phyloP scores from a whole-genome alignment of 352 stramenopile genomes.

The Ochromonadaceae sp. region DNA sequence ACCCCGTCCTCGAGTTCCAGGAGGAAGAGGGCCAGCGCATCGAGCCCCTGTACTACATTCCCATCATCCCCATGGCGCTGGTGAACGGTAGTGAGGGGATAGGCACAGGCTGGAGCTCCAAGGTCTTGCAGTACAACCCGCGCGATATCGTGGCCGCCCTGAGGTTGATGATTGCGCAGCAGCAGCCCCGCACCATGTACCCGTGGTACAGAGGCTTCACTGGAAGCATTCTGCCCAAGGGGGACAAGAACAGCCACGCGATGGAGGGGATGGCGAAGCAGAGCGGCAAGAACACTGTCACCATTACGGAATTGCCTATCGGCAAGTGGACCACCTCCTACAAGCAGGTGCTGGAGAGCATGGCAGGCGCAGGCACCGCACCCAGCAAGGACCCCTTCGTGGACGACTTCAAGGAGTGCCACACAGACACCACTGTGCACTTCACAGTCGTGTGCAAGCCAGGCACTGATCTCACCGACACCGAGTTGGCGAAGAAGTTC shows the following conservation, averaged over 20 bases:
- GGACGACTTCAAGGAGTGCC: slow-evolving; percentile 83
- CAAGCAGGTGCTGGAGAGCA: slow-evolving; percentile 77
- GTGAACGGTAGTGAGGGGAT: slow-evolving; percentile 79
- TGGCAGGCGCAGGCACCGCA: too few species aligned
- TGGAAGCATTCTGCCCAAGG: slow-evolving; percentile 37
- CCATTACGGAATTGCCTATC: slow-evolving; percentile 87
- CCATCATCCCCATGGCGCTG: slow-evolving; percentile 74
- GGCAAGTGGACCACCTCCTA: slow-evolving; percentile 89
- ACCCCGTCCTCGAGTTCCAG: slow-evolving; percentile 67
- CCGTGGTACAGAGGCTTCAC: slow-evolving; percentile 81
- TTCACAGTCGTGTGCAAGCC: slow-evolving; percentile 53
- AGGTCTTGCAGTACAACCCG: slow-evolving; percentile 76
- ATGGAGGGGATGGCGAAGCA: slow-evolving; percentile 14
- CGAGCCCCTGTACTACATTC: slow-evolving; percentile 74
- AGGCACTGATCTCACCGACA: slow-evolving; percentile 52
- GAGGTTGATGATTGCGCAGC: slow-evolving; percentile 36
- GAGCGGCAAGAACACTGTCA: slow-evolving; percentile 49
- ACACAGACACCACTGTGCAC: slow-evolving; percentile 61
- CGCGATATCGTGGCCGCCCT: slow-evolving; percentile 69
- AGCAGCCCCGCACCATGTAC: too few species aligned
- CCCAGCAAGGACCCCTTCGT: too few species aligned
- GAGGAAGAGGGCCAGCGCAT: slow-evolving; percentile 77
- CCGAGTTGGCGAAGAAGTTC: slow-evolving; percentile 51
- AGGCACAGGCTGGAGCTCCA: slow-evolving; percentile 78
- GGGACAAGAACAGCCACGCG: slow-evolving; percentile 16